Base-by-base conservation (phyloP, 768 basidiomycete genomes). In the Suillus brevipes region DNA sequence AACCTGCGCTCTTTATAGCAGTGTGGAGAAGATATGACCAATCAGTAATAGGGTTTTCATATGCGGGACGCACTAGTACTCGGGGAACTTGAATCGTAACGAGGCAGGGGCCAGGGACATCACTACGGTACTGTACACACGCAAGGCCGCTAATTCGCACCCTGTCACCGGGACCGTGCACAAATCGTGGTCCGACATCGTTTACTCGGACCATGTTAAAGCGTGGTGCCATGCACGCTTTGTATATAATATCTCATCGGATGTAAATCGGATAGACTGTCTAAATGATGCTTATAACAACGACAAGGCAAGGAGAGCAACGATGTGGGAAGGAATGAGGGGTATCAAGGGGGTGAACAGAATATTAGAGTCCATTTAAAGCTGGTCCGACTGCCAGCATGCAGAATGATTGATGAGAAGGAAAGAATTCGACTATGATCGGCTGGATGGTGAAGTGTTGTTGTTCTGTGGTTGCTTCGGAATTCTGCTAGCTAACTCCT, bases 401-500 rank as follows among this genome's bases (percentile, higher is more conserved):
- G 57, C 38, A 31, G 6, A 4, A 16, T 57, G 37, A 57, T 36
- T 36, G 8, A 57, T 34, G 53, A 55, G 34, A 6, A n/a, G 55
- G 36, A 42, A 42, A 42, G 20, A 6, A 38, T 38, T 14, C 23
- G 20, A 37, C 36, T 42, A 59, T 31, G 40, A 42, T 61, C 67
- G 69, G 34, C 57, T 64, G 37, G 70, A 63, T 40, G 67, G 67
- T 49, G 64, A 38, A 58, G 69, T 59, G 52, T 64, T 63, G 70
- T 58, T 63, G 70, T 58, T 25, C 59, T 53, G 60, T 37, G 50
- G 61, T 18, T 45, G 25, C 62, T 68, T 50, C 25, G 50, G 62
- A 62, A 85, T 76, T 69, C 82, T 81, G 67, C 78, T 78, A 43
- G 66, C 73, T 55, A 83, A 71, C 71, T 83, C 80, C 59, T 69